Conservation (phyloP, 208 protist genomes). For the Porcisia deanei region DNA sequence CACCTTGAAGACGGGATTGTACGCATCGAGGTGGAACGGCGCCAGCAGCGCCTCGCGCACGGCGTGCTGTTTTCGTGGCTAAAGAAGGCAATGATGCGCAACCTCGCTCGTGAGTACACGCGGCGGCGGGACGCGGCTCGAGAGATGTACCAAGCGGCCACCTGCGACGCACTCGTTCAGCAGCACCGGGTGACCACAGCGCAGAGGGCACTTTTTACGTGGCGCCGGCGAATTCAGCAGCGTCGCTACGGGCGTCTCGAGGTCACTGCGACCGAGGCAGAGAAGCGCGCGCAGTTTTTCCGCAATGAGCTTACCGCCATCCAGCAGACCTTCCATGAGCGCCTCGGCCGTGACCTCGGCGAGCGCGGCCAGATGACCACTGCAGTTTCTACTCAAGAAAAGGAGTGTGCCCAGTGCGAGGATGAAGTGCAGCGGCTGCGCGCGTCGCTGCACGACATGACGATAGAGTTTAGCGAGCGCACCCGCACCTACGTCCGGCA, state of each 20-base stretch:
- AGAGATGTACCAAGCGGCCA: conserved; percentile 6
- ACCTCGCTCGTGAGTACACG: conserved; percentile 17
- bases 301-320: conserved; percentile 20
- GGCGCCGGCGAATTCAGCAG: conserved; percentile 15
- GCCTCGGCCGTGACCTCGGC: neutral
- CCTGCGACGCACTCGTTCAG: conserved; percentile 12
- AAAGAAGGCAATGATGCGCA: conserved; percentile 32
- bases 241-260: conserved; percentile 1
- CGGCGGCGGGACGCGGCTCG: conserved; percentile 1
- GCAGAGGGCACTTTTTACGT: conserved; percentile 5
- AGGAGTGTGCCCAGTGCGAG: conserved; percentile 29
- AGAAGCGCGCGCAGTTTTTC: conserved; percentile 29
- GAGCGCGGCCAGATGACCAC: conserved; percentile 11
- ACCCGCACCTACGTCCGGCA: conserved; percentile 57
- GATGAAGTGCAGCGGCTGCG: conserved; percentile 46
- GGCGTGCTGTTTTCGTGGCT: conserved; percentile 23
- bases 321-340: conserved; percentile 20
- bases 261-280: conserved; percentile 10
- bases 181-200: neutral
- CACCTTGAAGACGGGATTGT: conserved; percentile 26
- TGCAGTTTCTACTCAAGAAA: neutral
- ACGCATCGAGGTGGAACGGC: neutral
- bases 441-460: conserved; percentile 49
- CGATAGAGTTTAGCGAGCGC: conserved; percentile 61
- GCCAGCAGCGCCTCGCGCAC: conserved; percentile 7